phyloP scores from a whole-genome alignment of 2,329 filamentous ascomycete species.

The Alternaria postmessia region DNA sequence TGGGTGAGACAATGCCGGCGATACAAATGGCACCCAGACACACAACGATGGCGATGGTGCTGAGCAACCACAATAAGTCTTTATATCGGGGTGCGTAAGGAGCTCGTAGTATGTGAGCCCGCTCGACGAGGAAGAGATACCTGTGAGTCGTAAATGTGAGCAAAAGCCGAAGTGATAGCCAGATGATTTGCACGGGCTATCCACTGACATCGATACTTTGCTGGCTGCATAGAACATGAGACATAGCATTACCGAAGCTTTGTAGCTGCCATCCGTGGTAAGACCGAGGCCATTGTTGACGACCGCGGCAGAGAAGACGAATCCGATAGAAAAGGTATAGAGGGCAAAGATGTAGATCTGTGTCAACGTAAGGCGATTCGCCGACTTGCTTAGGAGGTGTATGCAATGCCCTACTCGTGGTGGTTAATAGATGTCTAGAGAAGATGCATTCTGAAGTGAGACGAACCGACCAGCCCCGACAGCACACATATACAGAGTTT shows the following conservation, averaged over 20 bases:
- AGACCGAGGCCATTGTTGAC: conserved; percentile 45
- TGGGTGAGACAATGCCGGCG: conserved; percentile 41
- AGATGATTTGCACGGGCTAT: accelerated
- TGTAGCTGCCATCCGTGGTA: conserved; percentile 35
- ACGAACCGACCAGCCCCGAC: conserved; percentile 6
- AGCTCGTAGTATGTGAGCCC: conserved; percentile 50
- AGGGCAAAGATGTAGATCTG: conserved; percentile 46
- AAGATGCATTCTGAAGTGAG: neutral
- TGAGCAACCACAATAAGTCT: conserved; percentile 49
- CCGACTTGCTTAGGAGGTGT: conserved; percentile 5
- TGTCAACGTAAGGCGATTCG: conserved; percentile 18
- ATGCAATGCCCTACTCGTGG: conserved; percentile 27
- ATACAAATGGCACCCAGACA: conserved; percentile 44
- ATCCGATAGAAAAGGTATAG: conserved; percentile 47
- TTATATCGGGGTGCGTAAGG: conserved; percentile 40
- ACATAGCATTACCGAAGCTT: conserved; percentile 49
- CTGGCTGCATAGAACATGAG: conserved; percentile 40
- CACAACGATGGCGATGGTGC: conserved; percentile 32
- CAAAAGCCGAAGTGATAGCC: accelerated
- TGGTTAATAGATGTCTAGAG: neutral
- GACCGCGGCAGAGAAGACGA: conserved; percentile 46
- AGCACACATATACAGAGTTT: conserved; percentile 7
- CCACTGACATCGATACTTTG: conserved; percentile 25
- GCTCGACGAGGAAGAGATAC: conserved; percentile 55
- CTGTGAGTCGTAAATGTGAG: conserved; percentile 14